phyloP scores from a whole-genome alignment of 192 early-diverging fungal species.

The Irineochytrium annulatum region DNA sequence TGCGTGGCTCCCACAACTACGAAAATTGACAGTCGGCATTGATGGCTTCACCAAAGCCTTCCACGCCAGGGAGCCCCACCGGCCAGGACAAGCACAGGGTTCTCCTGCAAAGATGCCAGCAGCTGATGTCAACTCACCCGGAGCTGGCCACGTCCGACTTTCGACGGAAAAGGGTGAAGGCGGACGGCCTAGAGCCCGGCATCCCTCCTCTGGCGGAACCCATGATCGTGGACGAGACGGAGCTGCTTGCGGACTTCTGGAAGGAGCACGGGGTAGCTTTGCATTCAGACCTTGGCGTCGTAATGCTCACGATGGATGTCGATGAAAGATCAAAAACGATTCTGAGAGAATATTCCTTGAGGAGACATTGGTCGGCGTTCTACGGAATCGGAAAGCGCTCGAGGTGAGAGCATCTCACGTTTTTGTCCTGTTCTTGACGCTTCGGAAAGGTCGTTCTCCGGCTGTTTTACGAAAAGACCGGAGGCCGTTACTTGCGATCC shows the following conservation, averaged over 20 bases:
- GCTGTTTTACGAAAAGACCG: constrained; percentile 32
- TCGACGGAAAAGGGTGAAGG: too few relatives aligned
- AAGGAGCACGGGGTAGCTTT: constrained; percentile 23
- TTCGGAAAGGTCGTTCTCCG: constrained; percentile 26
- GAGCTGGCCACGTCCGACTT: too few relatives aligned
- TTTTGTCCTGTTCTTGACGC: not conserved
- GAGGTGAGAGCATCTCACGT: constrained; percentile 22
- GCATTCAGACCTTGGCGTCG: not conserved
- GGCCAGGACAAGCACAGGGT: too few relatives aligned
- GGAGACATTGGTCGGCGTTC: constrained; percentile 41
- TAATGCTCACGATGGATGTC: not conserved
- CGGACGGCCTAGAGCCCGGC: too few relatives aligned
- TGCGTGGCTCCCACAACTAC: too few relatives aligned
- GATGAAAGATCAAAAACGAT: constrained; percentile 18
- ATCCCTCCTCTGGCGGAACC: too few relatives aligned
- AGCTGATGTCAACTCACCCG: too few relatives aligned
- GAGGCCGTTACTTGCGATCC: constrained; percentile 29
- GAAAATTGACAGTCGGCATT: too few relatives aligned
- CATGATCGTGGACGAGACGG: constrained; percentile 35
- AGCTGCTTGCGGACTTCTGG: constrained; percentile 31
- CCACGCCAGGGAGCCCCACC: too few relatives aligned
- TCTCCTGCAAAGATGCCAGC: too few relatives aligned
- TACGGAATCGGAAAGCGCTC: constrained; percentile 31
- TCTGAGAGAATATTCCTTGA: constrained; percentile 31
- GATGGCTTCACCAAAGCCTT: too few relatives aligned